A percentile compares a stretch with the other conserved stretches of the same genome.
phyloP scores from a whole-genome alignment of 257 asterid species.

The Datura wrightii region DNA sequence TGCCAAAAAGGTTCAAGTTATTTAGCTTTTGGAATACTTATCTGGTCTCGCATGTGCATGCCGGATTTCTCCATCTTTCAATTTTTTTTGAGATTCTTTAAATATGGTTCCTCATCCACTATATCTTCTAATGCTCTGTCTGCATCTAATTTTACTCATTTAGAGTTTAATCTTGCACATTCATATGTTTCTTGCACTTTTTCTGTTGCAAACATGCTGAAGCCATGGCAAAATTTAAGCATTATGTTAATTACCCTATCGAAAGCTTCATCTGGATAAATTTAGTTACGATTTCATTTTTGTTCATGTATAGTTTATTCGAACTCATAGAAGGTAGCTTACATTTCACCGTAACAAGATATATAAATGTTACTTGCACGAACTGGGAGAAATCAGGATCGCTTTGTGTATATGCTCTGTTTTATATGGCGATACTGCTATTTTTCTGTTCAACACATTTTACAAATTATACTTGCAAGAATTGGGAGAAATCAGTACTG shows the following conservation, averaged over 20 bases:
- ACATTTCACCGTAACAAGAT: conserved; percentile 19
- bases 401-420: not conserved
- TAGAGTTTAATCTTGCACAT: not conserved
- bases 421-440: not conserved
- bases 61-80: conserved; percentile 32
- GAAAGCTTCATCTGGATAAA: not conserved
- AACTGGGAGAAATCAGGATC: conserved; percentile 22
- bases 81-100: conserved; percentile 9
- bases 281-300: not conserved
- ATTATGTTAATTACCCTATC: not conserved
- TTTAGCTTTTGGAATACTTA: conserved; percentile 35
- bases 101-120: not conserved
- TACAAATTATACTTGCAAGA: conserved; percentile 27
- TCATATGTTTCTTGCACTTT: conserved; percentile 9
- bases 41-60: conserved; percentile 23
- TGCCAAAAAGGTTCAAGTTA: conserved; percentile 76
- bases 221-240: not conserved
- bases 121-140: not conserved
- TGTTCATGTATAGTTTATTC: not conserved
- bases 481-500: conserved; percentile 15
- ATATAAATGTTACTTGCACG: not conserved
- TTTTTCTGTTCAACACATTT: not conserved
- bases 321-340: not conserved
- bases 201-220: not conserved
- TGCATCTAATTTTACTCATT: not conserved